These are phyloP conservation scores for Pseudonitzschia delicatissima DNA, from an alignment of 108 stramenopile species.

Conservation along the genomic window DNA sequence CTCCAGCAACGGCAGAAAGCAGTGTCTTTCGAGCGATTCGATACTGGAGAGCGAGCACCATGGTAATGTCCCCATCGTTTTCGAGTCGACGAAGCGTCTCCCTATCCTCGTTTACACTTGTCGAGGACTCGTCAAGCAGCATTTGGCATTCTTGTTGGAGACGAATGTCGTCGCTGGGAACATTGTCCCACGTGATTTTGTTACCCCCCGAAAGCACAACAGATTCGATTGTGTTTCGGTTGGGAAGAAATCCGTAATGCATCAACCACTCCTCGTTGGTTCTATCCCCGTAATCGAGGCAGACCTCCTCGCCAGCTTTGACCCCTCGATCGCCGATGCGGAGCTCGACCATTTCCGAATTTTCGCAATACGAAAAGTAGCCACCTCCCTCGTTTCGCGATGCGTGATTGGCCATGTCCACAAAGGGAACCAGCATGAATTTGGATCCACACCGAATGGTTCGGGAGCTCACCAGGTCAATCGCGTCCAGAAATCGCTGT, in stretches of 20 bases:
- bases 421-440: constrained; percentile 1
- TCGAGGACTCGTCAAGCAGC: neutral
- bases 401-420: constrained; percentile 3
- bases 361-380: neutral
- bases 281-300: constrained; percentile 18
- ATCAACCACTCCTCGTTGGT: constrained; percentile 13
- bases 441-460: constrained; percentile 1
- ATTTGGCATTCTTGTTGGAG: neutral
- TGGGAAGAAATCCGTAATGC: constrained; percentile 6
- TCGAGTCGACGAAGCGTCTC: neutral
- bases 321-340: neutral
- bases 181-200: neutral
- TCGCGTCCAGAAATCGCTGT: neutral
- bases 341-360: neutral
- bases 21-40: constrained; percentile 1
- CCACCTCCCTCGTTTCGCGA: neutral
- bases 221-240: neutral
- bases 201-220: neutral
- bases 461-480: neutral
- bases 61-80: neutral
- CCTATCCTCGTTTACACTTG: neutral
- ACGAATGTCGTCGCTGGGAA: neutral
- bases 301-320: constrained; percentile 28
- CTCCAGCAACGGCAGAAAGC: neutral
- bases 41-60: neutral